Evolutionary conservation across 2,329 filamentous ascomycete genomes (phyloP).

Genomic region (Massarina eburnea): DNA sequence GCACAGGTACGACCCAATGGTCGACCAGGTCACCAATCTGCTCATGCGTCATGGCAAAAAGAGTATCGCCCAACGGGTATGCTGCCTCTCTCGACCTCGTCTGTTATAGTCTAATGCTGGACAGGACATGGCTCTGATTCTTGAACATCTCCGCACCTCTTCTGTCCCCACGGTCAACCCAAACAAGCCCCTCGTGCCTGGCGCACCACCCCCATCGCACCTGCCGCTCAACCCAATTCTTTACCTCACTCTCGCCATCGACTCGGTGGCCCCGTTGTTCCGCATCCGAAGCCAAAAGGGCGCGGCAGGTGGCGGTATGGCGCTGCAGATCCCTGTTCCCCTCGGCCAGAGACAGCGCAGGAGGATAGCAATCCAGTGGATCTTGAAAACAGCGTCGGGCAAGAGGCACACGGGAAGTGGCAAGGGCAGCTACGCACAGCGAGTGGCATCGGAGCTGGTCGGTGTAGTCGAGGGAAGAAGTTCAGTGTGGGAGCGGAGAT

Average conservation of each 20-base stretch:
- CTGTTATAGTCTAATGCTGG: constrained; percentile 4
- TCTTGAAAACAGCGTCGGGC: constrained; percentile 80
- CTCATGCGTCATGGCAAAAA: constrained; percentile 93
- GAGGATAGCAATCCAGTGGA: constrained; percentile 82
- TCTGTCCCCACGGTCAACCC: constrained; percentile 76
- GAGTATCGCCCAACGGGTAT: constrained; percentile 82
- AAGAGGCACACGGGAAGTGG: constrained; percentile 72
- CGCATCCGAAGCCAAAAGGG: constrained; percentile 75
- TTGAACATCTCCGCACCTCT: constrained; percentile 80
- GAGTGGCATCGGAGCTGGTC: constrained; percentile 84
- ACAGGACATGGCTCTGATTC: constrained; percentile 81
- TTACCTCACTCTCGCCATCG: constrained; percentile 87
- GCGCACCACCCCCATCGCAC: constrained; percentile 72
- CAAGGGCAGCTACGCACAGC: constrained; percentile 70
- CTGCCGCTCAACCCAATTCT: constrained; percentile 86
- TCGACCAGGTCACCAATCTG: constrained; percentile 85
- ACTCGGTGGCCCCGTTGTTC: constrained; percentile 88
- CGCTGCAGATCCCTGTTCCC: constrained; percentile 80
- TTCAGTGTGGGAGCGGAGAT: constrained; percentile 79
- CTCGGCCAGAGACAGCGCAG: constrained; percentile 74
- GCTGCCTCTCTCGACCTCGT: constrained; percentile 27
- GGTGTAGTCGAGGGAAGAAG: constrained; percentile 86
- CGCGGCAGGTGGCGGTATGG: constrained; percentile 80
- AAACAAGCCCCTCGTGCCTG: constrained; percentile 70
- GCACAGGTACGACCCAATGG: constrained; percentile 80